A percentile compares a stretch with the other conserved stretches of the same genome.
phyloP scores from a whole-genome alignment of 2,329 filamentous ascomycete species.

The Neophaeococcomyces aloes region DNA sequence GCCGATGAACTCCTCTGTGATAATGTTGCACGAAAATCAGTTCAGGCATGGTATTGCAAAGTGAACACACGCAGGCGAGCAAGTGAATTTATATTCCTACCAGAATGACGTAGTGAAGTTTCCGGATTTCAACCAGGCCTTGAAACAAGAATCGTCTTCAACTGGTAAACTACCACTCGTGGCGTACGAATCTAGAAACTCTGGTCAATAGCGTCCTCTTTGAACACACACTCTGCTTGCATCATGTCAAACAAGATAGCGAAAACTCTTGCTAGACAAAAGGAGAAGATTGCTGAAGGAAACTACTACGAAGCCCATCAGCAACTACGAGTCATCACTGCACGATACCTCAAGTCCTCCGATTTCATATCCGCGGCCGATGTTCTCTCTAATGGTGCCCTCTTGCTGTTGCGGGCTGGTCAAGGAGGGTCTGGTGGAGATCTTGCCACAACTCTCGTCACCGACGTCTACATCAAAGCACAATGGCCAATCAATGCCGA shows the following conservation, averaged over 20 bases:
- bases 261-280: slow-evolving; percentile 63
- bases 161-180: too few species aligned
- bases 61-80: too few species aligned
- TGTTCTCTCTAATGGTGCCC: slow-evolving; percentile 72
- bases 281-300: slow-evolving; percentile 79
- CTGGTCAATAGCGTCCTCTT: too few species aligned
- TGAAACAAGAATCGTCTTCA: too few species aligned
- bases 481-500: slow-evolving; percentile 60
- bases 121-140: too few species aligned
- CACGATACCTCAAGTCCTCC: slow-evolving; percentile 74
- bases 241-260: slow-evolving; percentile 48
- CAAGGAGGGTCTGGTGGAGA: slow-evolving; percentile 91
- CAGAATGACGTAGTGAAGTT: too few species aligned
- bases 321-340: slow-evolving; percentile 89
- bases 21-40: too few species aligned
- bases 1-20: too few species aligned
- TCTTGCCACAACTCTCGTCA: slow-evolving; percentile 70
- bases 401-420: slow-evolving; percentile 78
- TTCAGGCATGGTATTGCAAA: too few species aligned
- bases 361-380: slow-evolving; percentile 73
- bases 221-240: not conserved
- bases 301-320: slow-evolving; percentile 98
- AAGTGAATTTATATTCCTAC: too few species aligned
- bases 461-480: slow-evolving; percentile 85
- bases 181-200: too few species aligned